These are phyloP conservation scores for Cryphonectria japonica DNA, from an alignment of 2,329 filamentous ascomycete species.

Conservation along the genomic window DNA sequence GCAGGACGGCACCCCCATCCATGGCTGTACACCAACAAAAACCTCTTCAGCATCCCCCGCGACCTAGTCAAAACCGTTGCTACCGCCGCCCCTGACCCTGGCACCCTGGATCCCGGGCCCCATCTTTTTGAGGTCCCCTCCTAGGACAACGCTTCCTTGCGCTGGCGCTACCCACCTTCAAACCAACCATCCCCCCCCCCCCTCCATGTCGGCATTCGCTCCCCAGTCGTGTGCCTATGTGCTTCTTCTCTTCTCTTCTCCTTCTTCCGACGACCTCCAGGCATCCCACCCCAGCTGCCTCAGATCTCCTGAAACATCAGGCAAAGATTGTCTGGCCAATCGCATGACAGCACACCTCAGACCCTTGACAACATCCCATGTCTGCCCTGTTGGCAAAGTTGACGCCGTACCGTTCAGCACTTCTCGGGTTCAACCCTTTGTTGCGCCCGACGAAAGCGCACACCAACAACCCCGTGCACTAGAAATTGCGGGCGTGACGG, in stretches of 20 bases:
- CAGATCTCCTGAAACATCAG: constrained; percentile 30
- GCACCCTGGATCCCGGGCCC: background rate
- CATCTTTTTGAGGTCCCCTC: background rate
- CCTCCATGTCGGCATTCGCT: background rate
- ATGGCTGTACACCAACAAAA: constrained; percentile 7
- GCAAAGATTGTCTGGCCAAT: constrained; percentile 20
- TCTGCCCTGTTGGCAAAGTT: constrained; percentile 12
- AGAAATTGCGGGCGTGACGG: background rate
- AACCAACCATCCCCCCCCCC: too few species aligned
- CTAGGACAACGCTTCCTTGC: constrained; percentile 14
- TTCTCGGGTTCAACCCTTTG: background rate
- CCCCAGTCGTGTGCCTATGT: background rate
- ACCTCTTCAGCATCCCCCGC: constrained; percentile 13
- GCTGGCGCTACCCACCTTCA: constrained; percentile 3
- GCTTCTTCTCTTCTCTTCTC: background rate
- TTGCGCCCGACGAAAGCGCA: background rate
- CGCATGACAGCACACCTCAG: constrained; percentile 10
- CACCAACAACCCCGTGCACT: background rate
- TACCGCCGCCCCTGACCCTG: constrained; percentile 3
- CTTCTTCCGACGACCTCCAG: background rate
- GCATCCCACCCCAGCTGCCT: constrained; percentile 22
- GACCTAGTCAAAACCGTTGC: background rate
- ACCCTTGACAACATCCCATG: constrained; percentile 19
- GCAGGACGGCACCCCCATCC: background rate
- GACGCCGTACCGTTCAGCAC: constrained; percentile 11